A percentile compares a stretch with the other conserved stretches of the same genome.
phyloP scores from a whole-genome alignment of 2,329 filamentous ascomycete genomes.

The Fusarium staphyleae region DNA sequence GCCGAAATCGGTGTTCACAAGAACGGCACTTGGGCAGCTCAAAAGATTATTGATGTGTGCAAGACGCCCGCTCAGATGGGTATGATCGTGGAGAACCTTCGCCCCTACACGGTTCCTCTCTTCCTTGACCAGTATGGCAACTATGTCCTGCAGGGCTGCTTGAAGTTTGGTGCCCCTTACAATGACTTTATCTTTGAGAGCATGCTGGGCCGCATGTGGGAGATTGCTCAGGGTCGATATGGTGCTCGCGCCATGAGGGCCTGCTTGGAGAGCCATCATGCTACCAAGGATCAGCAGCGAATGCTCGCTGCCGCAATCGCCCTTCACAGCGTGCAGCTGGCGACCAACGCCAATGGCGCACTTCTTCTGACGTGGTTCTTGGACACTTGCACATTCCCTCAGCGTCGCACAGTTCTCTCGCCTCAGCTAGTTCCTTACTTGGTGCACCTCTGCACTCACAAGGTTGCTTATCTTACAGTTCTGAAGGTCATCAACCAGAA shows the following conservation, averaged over 20 bases:
- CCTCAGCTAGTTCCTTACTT: slow-evolving; percentile 91
- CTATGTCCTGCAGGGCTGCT: slow-evolving; percentile 95
- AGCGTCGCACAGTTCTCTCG: slow-evolving; percentile 87
- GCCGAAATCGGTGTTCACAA: slow-evolving; percentile 98
- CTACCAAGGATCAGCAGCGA: slow-evolving; percentile 93
- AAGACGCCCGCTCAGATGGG: slow-evolving; percentile 83
- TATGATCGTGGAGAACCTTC: slow-evolving; percentile 83
- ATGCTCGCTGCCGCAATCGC: slow-evolving; percentile 94
- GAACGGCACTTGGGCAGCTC: slow-evolving; percentile 98
- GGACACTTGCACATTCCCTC: slow-evolving; percentile 95
- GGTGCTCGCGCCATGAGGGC: slow-evolving; percentile 96
- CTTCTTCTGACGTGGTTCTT: slow-evolving; percentile 96
- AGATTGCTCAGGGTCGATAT: slow-evolving; percentile 90
- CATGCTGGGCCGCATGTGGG: slow-evolving; percentile 94
- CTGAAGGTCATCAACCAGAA: slow-evolving; percentile 99
- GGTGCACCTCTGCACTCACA: slow-evolving; percentile 96
- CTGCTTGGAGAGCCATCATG: slow-evolving; percentile 93
- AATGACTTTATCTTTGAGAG: slow-evolving; percentile 98
- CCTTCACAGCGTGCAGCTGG: slow-evolving; percentile 94
- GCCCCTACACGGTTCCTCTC: slow-evolving; percentile 85
- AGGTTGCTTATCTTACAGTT: slow-evolving; percentile 96
- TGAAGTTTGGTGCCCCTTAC: slow-evolving; percentile 87
- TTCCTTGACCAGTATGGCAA: slow-evolving; percentile 99
- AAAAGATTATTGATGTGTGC: slow-evolving; percentile 98
- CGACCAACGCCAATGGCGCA: slow-evolving; percentile 94